Evolutionary conservation across 306 rosid species (phyloP).

Genomic region (Alnus rubra): DNA sequence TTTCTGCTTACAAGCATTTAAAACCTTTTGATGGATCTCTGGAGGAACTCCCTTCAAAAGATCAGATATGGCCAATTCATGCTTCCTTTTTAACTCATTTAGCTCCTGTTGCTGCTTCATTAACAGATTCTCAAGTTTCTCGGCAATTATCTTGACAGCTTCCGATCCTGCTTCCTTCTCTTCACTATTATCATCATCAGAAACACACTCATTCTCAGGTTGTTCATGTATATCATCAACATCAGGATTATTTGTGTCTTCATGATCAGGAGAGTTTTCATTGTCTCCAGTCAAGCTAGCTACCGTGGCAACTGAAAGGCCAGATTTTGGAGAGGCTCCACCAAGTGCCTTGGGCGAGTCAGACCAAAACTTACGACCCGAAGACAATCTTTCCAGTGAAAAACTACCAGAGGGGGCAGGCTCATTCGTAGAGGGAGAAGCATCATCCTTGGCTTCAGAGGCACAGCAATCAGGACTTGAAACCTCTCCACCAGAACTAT

Average conservation of each 20-base stretch:
- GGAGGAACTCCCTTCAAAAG: constrained; percentile 53
- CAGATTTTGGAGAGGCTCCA: constrained; percentile 55
- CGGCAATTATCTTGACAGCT: constrained; percentile 36
- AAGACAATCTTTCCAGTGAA: constrained; percentile 73
- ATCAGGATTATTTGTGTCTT: constrained; percentile 18
- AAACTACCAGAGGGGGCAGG: constrained; percentile 39
- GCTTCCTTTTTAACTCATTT: constrained; percentile 62
- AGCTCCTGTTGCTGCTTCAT: constrained; percentile 56
- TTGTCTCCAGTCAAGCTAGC: constrained; percentile 18
- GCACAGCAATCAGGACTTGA: constrained; percentile 30
- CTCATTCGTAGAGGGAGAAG: constrained; percentile 41
- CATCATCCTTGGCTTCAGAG: constrained; percentile 44
- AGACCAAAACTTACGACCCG: constrained; percentile 93
- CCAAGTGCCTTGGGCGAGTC: constrained; percentile 72
- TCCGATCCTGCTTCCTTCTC: constrained; percentile 42
- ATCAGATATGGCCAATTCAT: constrained; percentile 54
- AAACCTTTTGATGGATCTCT: constrained; percentile 47
- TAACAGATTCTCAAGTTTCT: constrained; percentile 51
- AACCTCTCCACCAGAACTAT: constrained; percentile 32
- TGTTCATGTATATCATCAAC: constrained; percentile 26
- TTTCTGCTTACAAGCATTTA: constrained; percentile 46
- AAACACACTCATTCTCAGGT: constrained; percentile 21
- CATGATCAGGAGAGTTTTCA: constrained; percentile 26
- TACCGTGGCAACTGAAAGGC: constrained; percentile 30
- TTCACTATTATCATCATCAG: constrained; percentile 11